Evolutionary conservation across 2,329 filamentous ascomycete genomes (phyloP).

Genomic region (Xylariaceae sp.): DNA sequence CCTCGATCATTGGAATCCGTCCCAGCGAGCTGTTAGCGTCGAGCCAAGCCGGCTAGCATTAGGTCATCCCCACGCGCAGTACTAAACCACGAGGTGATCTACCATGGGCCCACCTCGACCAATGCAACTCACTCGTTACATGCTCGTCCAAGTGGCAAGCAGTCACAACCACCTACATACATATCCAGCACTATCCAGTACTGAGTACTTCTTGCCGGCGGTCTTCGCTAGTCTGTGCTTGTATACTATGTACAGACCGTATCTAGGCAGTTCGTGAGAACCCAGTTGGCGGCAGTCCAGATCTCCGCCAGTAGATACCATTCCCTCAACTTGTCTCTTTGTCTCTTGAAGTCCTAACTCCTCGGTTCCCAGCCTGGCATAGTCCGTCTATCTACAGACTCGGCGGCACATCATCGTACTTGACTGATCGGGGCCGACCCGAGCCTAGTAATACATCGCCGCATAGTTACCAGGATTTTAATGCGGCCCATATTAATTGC

Average conservation of each 20-base stretch:
- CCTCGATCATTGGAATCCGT: conserved; percentile 18
- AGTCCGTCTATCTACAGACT: conserved; percentile 1
- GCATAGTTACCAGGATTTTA: background rate
- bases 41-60: conserved; percentile 20
- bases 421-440: conserved; percentile 6
- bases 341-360: conserved; percentile 1
- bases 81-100: conserved; percentile 27
- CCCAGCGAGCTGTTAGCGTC: conserved; percentile 23
- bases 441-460: conserved; percentile 7
- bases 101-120: conserved; percentile 25
- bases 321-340: background rate
- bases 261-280: background rate
- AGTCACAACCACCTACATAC: too few species aligned
- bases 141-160: too few species aligned
- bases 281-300: background rate
- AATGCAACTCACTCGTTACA: conserved; percentile 20
- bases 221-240: too few species aligned
- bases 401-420: conserved; percentile 6
- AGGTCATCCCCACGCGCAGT: conserved; percentile 18
- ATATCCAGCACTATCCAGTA: too few species aligned
- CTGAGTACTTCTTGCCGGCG: too few species aligned
- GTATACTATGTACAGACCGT: background rate
- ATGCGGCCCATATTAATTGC: background rate
- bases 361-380: background rate
- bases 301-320: background rate